Percentiles rank a stretch among this genome's conserved stretches.
Conservation (phyloP, 768 basidiomycete species). For the Panaeolus cyanescens region DNA sequence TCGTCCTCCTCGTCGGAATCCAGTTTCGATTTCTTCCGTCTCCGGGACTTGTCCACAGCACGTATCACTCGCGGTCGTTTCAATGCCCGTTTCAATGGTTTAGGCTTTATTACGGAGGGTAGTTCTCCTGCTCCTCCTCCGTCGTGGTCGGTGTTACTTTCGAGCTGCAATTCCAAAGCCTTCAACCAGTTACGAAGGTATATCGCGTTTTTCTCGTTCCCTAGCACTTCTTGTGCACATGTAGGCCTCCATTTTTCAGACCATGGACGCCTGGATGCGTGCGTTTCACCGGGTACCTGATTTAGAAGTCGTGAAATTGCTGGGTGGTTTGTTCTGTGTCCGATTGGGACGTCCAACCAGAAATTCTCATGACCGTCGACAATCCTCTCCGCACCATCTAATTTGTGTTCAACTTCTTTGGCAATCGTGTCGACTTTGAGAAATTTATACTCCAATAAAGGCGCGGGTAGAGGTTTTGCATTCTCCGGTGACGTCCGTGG, state of each 20-base stretch:
- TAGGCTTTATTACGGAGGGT: constrained; percentile 1
- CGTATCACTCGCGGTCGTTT: constrained; percentile 67
- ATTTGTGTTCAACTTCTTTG: background rate
- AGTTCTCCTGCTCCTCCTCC: constrained; percentile 8
- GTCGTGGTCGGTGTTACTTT: constrained; percentile 12
- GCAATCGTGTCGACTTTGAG: background rate
- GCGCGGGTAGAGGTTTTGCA: background rate
- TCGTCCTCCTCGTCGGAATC: constrained; percentile 60
- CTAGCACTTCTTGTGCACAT: constrained; percentile 73
- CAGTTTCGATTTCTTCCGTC: constrained; percentile 55
- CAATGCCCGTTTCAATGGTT: constrained; percentile 31
- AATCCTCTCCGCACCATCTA: background rate
- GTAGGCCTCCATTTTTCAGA: constrained; percentile 75
- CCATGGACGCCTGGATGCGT: constrained; percentile 56
- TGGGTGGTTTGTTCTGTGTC: constrained; percentile 45
- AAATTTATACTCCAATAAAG: background rate
- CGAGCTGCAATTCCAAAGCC: constrained; percentile 64
- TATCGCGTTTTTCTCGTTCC: constrained; percentile 69
- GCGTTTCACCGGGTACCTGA: constrained; percentile 17
- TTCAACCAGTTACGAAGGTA: constrained; percentile 81
- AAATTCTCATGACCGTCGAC: background rate
- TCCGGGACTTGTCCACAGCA: constrained; percentile 44
- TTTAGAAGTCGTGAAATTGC: constrained; percentile 45
- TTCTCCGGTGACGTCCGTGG: background rate
- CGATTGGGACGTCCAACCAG: constrained; percentile 20